A percentile compares a stretch with the other conserved stretches of the same genome.
These are phyloP conservation scores for Solanum microdontum DNA, from an alignment of 257 asterid genomes.

Conservation along the genomic window DNA sequence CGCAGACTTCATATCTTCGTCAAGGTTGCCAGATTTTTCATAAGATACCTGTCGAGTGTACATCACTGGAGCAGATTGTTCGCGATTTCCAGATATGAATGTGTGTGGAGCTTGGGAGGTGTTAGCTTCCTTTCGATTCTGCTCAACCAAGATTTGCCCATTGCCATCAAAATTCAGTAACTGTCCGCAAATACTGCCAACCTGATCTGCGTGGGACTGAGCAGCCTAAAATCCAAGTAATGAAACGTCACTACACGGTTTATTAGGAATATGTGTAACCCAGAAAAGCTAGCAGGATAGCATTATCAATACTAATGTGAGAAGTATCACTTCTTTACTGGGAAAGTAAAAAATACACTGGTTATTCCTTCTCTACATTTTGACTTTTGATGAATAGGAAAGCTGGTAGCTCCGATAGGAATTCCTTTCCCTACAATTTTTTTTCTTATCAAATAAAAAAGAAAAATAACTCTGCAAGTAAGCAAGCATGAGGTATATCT, in stretches of 20 bases:
- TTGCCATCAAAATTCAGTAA: conserved; percentile 17
- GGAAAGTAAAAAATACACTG: background rate
- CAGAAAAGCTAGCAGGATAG: background rate
- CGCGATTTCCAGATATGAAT: conserved; percentile 15
- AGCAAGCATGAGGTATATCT: background rate
- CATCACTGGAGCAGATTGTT: conserved; percentile 48
- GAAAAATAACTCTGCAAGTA: background rate
- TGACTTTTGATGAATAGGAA: background rate
- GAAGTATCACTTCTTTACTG: background rate
- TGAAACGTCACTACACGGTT: background rate
- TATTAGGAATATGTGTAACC: background rate
- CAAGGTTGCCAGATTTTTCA: conserved; percentile 30
- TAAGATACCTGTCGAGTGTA: conserved; percentile 46
- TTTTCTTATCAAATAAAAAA: background rate
- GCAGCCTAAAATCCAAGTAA: conserved; percentile 46
- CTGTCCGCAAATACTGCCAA: conserved; percentile 27
- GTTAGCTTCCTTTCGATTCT: conserved; percentile 19
- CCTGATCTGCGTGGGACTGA: conserved; percentile 50
- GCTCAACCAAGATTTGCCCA: conserved; percentile 17
- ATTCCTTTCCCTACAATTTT: background rate
- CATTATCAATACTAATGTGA: background rate
- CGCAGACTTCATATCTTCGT: conserved; percentile 52
- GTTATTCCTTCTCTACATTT: background rate
- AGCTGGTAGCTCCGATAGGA: background rate
- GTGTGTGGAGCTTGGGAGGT: conserved; percentile 22